Percentiles rank a stretch among this genome's conserved stretches.
Conservation (phyloP, 2,329 filamentous ascomycete genomes). For the Pyrenophora tritici-repentis region DNA sequence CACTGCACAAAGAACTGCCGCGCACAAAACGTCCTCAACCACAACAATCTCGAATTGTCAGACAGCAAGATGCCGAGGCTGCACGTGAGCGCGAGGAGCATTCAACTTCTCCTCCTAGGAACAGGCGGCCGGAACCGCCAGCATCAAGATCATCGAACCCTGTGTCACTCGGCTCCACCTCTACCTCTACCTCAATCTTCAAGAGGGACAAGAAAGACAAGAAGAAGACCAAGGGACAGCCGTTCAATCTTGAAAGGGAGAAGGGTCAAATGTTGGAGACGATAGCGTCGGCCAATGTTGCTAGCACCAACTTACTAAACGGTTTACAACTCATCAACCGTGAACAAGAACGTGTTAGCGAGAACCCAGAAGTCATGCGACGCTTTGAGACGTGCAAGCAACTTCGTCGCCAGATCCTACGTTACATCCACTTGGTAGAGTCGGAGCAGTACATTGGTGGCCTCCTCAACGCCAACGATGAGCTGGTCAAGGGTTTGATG, state of each 20-base stretch:
- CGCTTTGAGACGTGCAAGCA: slow-evolving; percentile 87
- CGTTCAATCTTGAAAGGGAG: slow-evolving; percentile 85
- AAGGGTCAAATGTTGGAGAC: slow-evolving; percentile 83
- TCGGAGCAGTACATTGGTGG: slow-evolving; percentile 88
- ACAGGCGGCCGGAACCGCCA: slow-evolving; percentile 32
- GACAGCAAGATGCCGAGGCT: slow-evolving; percentile 77
- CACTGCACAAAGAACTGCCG: slow-evolving; percentile 73
- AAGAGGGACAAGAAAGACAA: slow-evolving; percentile 60
- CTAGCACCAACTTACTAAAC: slow-evolving; percentile 89
- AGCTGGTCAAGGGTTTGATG: slow-evolving; percentile 91
- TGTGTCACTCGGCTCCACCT: slow-evolving; percentile 32
- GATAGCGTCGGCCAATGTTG: slow-evolving; percentile 88
- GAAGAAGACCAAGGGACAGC: slow-evolving; percentile 60
- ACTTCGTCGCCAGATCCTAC: slow-evolving; percentile 79
- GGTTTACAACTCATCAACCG: slow-evolving; percentile 88
- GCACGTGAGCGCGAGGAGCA: slow-evolving; percentile 66
- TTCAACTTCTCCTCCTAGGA: slow-evolving; percentile 37
- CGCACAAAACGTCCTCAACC: slow-evolving; percentile 65
- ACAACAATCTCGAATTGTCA: slow-evolving; percentile 80
- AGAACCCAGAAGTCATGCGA: slow-evolving; percentile 74
- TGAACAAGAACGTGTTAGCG: slow-evolving; percentile 83
- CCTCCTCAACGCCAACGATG: slow-evolving; percentile 91
- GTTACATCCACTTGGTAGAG: slow-evolving; percentile 91
- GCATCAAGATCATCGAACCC: slow-evolving; percentile 38
- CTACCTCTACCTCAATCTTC: slow-evolving; percentile 55